A percentile compares a stretch with the other conserved stretches of the same genome.
Evolutionary conservation across 305 asterid species (phyloP).

Genomic region (Fraxinus nigra): DNA sequence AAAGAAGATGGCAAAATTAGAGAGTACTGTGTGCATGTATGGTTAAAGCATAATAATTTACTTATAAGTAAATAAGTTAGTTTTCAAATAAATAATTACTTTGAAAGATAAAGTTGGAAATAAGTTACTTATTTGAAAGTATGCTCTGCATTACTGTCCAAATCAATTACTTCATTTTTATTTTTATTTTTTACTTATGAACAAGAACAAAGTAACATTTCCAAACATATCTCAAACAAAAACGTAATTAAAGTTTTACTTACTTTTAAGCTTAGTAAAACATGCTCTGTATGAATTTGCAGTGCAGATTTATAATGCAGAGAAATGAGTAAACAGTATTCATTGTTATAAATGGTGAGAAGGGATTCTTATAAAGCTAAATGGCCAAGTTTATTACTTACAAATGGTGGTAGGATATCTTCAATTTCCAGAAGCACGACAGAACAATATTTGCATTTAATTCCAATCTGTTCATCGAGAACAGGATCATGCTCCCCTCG

Average conservation of each 20-base stretch:
- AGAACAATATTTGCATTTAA: slow-evolving; percentile 47
- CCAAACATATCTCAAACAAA: background rate
- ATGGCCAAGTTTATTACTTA: slow-evolving; percentile 29
- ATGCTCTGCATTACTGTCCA: background rate
- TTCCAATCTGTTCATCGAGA: slow-evolving; percentile 67
- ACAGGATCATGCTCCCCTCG: slow-evolving; percentile 50
- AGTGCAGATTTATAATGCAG: background rate
- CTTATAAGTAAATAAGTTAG: background rate
- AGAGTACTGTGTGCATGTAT: background rate
- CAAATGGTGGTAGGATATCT: slow-evolving; percentile 61
- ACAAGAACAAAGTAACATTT: background rate
- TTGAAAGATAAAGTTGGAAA: background rate
- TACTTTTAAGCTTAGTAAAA: background rate
- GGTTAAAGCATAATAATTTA: background rate
- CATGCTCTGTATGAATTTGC: background rate
- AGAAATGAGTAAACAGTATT: background rate
- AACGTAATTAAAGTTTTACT: background rate
- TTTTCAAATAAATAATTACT: background rate
- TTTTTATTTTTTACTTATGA: too few species aligned
- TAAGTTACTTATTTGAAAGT: background rate
- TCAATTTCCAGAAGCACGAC: slow-evolving; percentile 49
- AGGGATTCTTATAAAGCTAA: background rate
- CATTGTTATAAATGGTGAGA: background rate
- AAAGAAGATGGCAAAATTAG: background rate
- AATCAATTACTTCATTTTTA: background rate